Conservation (phyloP, 176 grass and related monocot species). For the Oryza meridionalis region DNA sequence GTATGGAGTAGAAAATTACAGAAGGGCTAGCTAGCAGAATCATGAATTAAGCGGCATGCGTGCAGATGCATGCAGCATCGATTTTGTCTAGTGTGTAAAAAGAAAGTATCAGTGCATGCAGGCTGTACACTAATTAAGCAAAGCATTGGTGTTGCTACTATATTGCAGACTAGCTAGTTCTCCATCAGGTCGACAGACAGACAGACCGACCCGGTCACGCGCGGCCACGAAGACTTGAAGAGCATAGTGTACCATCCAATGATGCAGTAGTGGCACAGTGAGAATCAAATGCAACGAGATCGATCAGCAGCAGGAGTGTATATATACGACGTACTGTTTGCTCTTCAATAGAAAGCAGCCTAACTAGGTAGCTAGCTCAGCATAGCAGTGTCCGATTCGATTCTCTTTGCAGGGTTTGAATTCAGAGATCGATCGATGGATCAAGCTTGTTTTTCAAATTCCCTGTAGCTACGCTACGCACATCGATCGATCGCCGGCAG, state of each 20-base stretch:
- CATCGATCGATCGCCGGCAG: neutral
- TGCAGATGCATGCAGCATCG: too few relatives aligned
- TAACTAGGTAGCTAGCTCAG: neutral
- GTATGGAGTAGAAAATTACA: too few relatives aligned
- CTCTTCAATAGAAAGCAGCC: neutral
- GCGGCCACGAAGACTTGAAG: neutral
- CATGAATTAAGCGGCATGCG: too few relatives aligned
- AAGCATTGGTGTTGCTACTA: neutral
- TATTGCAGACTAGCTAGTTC: neutral
- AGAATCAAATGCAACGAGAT: constrained; percentile 6
- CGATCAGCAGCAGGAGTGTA: neutral
- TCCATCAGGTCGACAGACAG: neutral
- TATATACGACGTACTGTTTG: neutral
- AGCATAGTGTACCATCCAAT: too few relatives aligned
- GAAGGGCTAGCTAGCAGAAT: too few relatives aligned
- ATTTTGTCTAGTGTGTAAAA: too few relatives aligned
- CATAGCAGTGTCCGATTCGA: neutral
- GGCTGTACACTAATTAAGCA: too few relatives aligned
- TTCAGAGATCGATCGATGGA: too few relatives aligned
- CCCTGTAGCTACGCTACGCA: neutral
- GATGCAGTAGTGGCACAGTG: neutral
- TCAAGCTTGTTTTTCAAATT: neutral
- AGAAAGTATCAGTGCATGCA: too few relatives aligned
- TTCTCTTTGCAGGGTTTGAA: neutral
- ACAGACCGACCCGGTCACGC: neutral